Conservation (phyloP, 2,329 filamentous ascomycete species). For the Phialophora verrucosa region DNA sequence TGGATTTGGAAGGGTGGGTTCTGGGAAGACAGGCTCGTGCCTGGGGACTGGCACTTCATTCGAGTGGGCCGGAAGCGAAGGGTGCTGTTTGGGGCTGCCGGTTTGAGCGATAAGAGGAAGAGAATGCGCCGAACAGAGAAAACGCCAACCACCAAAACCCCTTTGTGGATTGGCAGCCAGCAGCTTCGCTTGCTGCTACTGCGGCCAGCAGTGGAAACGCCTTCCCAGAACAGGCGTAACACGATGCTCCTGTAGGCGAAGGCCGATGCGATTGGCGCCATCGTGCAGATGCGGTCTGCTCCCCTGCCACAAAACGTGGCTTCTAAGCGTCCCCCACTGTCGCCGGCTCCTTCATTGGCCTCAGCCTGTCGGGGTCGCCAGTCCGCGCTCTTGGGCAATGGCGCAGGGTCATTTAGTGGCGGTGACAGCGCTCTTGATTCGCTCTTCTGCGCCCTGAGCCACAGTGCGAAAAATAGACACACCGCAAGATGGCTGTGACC, state of each 20-base stretch:
- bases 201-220: conserved; percentile 10
- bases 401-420: conserved; percentile 22
- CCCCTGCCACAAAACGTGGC: conserved; percentile 30
- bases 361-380: conserved; percentile 24
- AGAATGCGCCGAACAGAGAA: neutral
- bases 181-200: neutral
- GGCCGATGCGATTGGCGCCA: conserved; percentile 37
- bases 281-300: conserved; percentile 35
- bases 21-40: conserved; percentile 7
- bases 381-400: conserved; percentile 10
- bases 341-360: conserved; percentile 15
- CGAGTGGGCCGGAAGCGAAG: conserved; percentile 4
- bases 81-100: conserved; percentile 10
- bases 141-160: neutral
- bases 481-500: conserved; percentile 7
- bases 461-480: conserved; percentile 18
- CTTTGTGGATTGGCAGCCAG: neutral
- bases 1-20: conserved; percentile 28
- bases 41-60: conserved; percentile 8
- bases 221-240: conserved; percentile 12
- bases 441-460: conserved; percentile 23
- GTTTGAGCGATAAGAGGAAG: conserved; percentile 13
- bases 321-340: conserved; percentile 2
- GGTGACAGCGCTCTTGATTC: conserved; percentile 16
- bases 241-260: conserved; percentile 29